These are phyloP conservation scores for Dalbergia cultrata DNA, from an alignment of 306 rosid genomes.

Conservation along the genomic window DNA sequence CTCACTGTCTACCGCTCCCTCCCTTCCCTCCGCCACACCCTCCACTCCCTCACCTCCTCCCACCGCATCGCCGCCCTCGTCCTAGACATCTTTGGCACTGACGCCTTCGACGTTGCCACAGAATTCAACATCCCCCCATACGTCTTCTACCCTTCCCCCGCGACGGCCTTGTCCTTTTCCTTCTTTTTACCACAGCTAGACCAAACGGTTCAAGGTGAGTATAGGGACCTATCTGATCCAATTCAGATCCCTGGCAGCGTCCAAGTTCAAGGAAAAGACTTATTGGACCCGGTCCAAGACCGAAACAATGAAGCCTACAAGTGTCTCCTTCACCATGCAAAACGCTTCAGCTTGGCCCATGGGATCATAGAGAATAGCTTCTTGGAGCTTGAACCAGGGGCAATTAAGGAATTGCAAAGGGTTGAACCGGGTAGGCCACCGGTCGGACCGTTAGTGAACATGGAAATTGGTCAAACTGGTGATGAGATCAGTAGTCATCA, in stretches of 20 bases:
- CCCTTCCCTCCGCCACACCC: constrained; percentile 39
- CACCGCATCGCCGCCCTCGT: constrained; percentile 46
- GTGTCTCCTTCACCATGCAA: constrained; percentile 56
- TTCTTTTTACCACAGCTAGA: constrained; percentile 59
- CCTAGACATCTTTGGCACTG: constrained; percentile 71
- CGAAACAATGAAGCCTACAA: constrained; percentile 66
- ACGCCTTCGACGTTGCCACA: constrained; percentile 59
- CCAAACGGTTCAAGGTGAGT: constrained; percentile 56
- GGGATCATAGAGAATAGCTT: constrained; percentile 72
- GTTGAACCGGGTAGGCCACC: constrained; percentile 55
- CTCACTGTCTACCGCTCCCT: constrained; percentile 49
- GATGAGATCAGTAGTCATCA: neutral
- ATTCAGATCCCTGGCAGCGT: constrained; percentile 69
- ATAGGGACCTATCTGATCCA: constrained; percentile 55
- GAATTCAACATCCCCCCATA: constrained; percentile 56
- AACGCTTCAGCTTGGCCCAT: constrained; percentile 54
- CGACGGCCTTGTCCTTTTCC: constrained; percentile 56
- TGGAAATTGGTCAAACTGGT: neutral
- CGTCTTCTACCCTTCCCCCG: constrained; percentile 61
- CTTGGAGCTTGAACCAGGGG: constrained; percentile 66
- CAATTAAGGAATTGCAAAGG: constrained; percentile 43
- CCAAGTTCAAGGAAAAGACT: constrained; percentile 60
- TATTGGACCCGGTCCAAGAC: constrained; percentile 70
- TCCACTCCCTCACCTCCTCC: neutral
- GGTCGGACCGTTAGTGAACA: constrained; percentile 61